Percentiles rank a stretch among this genome's conserved stretches.
Evolutionary conservation across 139 green algal genomes (phyloP).

Genomic region (Astrephomene gubernaculifera): DNA sequence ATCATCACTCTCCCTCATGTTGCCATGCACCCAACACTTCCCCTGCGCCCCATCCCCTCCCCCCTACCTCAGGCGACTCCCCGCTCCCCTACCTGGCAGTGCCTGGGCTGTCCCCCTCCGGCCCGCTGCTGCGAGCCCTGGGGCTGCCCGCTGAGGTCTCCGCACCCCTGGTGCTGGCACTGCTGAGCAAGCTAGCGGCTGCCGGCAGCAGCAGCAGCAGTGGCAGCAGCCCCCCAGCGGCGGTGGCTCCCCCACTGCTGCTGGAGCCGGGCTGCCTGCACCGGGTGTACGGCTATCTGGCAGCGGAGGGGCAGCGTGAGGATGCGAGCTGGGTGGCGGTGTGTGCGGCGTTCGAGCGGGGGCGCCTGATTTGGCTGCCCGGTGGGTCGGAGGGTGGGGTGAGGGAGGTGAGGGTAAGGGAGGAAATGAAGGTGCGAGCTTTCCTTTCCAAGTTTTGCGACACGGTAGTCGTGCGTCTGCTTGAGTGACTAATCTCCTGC

Average conservation of each 20-base stretch:
- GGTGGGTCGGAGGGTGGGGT: background rate
- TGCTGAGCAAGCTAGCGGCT: background rate
- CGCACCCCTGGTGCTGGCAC: background rate
- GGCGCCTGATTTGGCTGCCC: background rate
- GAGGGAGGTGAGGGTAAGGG: background rate
- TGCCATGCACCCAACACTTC: no score
- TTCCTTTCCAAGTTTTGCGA: no score
- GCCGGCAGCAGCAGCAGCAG: background rate
- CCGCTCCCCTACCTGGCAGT: slow-evolving; percentile 3
- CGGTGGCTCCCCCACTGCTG: background rate
- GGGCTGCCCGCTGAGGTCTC: background rate
- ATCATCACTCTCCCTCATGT: background rate
- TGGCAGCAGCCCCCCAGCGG: background rate
- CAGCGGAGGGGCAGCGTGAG: background rate
- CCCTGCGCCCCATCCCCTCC: background rate
- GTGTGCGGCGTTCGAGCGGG: background rate
- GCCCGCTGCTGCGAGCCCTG: background rate
- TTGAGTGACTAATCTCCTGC: no score
- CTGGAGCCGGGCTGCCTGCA: background rate
- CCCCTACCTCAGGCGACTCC: background rate
- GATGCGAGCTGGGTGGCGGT: background rate
- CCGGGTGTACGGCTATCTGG: slow-evolving; percentile 14
- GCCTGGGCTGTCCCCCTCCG: background rate
- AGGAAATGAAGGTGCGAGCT: background rate
- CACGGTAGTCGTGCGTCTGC: no score